phyloP scores from a whole-genome alignment of 176 grass and related monocot genomes.

The Triticum monococcum region DNA sequence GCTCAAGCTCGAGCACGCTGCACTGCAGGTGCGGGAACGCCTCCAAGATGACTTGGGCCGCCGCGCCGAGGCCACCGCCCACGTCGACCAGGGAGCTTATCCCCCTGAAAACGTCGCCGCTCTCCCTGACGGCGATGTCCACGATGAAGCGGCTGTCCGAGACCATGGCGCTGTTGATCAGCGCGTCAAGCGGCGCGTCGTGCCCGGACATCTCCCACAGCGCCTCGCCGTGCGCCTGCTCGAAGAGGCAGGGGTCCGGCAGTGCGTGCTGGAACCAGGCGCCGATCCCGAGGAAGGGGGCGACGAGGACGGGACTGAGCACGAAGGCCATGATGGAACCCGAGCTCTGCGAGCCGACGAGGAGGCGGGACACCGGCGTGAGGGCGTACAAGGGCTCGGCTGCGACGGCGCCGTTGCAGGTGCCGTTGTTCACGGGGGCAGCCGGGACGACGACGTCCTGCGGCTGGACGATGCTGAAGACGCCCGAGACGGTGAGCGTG shows the following conservation, averaged over 20 bases:
- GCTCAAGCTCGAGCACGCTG: conserved; percentile 46
- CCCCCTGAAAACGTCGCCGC: conserved; percentile 29
- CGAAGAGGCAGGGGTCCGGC: conserved; percentile 3
- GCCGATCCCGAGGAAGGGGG: background rate
- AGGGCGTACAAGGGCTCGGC: background rate
- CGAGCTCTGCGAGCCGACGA: background rate
- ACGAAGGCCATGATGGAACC: background rate
- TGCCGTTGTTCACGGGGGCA: background rate
- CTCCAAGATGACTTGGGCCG: conserved; percentile 23
- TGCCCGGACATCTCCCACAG: conserved; percentile 11
- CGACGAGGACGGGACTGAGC: background rate
- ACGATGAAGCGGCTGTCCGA: conserved; percentile 27
- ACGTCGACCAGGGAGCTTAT: conserved; percentile 48
- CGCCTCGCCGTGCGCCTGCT: background rate
- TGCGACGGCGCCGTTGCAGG: no score
- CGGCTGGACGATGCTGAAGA: background rate
- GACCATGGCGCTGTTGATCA: conserved; percentile 41
- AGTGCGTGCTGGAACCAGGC: background rate
- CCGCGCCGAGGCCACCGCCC: conserved; percentile 24
- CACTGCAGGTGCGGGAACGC: conserved; percentile 43
- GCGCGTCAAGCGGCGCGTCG: background rate
- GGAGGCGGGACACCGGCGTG: conserved; percentile 1
- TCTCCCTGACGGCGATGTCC: background rate
- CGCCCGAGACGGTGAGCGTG: background rate
- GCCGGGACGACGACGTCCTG: background rate